Evolutionary conservation across 2,329 filamentous ascomycete genomes (phyloP).

Genomic region (Amylocarpus encephaloides): DNA sequence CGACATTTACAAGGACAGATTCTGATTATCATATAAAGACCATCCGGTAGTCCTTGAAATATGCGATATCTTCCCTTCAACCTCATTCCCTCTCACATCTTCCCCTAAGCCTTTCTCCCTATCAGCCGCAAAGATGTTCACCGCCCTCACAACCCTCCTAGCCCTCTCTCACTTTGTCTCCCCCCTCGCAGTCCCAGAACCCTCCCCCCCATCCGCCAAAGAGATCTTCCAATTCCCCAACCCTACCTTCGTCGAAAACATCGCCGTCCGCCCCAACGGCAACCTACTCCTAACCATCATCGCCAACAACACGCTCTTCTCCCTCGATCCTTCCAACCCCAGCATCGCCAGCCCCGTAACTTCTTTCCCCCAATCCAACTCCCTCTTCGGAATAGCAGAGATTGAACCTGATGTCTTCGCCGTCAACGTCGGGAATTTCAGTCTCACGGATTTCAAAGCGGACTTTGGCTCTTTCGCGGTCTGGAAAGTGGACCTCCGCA

Average conservation of each 20-base stretch:
- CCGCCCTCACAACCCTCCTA: too few species aligned
- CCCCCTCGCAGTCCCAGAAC: too few species aligned
- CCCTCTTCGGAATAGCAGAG: conserved; percentile 32
- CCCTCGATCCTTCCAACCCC: conserved; percentile 20
- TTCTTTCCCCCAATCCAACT: conserved; percentile 25
- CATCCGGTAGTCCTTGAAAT: too few species aligned
- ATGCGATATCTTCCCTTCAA: too few species aligned
- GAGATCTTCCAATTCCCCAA: not conserved
- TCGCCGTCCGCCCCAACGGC: conserved; percentile 43
- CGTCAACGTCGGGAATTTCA: conserved; percentile 7
- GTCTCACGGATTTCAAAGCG: not conserved
- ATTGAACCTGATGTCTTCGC: conserved; percentile 13
- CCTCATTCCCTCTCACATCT: too few species aligned
- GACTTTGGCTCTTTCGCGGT: conserved; percentile 10
- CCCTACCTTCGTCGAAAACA: conserved; percentile 15
- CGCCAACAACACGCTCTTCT: conserved; percentile 18
- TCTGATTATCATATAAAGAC: too few species aligned
- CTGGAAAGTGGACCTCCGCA: conserved; percentile 17
- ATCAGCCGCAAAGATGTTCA: too few species aligned
- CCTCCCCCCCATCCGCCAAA: not conserved
- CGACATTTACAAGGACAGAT: too few species aligned
- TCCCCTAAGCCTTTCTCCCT: too few species aligned
- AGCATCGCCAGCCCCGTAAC: conserved; percentile 21
- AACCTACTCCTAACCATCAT: conserved; percentile 37
- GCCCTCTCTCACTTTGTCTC: too few species aligned